These are phyloP conservation scores for Pseudoturritis turrita DNA, from an alignment of 345 rosid genomes.

Conservation along the genomic window DNA sequence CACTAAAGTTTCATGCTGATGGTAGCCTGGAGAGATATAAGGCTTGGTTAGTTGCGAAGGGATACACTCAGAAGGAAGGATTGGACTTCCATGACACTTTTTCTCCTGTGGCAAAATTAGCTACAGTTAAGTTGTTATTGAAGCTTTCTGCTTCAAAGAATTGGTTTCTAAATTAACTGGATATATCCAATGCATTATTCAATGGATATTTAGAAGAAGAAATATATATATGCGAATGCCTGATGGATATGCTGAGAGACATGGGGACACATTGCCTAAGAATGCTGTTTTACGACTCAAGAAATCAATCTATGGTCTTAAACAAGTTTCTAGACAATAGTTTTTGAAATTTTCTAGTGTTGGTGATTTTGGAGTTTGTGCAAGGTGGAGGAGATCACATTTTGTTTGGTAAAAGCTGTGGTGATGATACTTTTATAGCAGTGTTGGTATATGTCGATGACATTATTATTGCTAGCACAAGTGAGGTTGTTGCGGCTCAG, in stretches of 20 bases:
- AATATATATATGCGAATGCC: background rate
- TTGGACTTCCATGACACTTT: background rate
- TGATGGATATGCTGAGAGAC: background rate
- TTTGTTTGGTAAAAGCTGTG: fast-evolving
- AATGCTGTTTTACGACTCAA: background rate
- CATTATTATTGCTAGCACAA: too few relatives aligned
- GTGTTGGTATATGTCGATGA: too few relatives aligned
- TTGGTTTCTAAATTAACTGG: background rate
- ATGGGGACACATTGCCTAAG: background rate
- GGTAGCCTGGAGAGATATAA: background rate
- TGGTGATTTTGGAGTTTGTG: too few relatives aligned
- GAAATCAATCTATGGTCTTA: background rate
- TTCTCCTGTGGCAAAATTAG: background rate
- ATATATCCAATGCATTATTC: background rate
- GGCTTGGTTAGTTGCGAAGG: background rate
- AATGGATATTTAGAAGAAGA: background rate
- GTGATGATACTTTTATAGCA: too few relatives aligned
- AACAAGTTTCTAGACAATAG: background rate
- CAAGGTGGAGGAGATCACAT: too few relatives aligned
- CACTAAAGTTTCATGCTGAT: background rate
- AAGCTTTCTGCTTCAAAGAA: too few relatives aligned
- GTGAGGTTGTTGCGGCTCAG: too few relatives aligned
- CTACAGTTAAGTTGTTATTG: background rate
- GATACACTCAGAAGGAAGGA: background rate
- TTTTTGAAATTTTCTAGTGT: too few relatives aligned